These are phyloP conservation scores for Arthrinium phaeospermum DNA, from an alignment of 2,329 filamentous ascomycete species.

Conservation along the genomic window DNA sequence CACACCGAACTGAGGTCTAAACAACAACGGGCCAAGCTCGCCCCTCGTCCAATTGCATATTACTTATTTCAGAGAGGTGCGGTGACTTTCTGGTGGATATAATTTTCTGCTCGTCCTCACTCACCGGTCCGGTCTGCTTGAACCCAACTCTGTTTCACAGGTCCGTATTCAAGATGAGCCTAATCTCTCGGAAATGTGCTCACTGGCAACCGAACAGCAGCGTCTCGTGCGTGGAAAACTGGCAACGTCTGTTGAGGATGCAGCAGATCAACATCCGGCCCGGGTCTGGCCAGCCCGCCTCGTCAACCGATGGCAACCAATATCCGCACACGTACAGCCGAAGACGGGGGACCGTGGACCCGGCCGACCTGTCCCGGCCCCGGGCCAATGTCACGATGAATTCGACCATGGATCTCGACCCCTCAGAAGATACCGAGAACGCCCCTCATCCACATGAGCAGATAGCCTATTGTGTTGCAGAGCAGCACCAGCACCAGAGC, in stretches of 20 bases:
- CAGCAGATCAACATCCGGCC: background rate
- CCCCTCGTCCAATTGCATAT: background rate
- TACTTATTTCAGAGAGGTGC: background rate
- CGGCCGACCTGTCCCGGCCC: background rate
- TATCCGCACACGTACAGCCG: background rate
- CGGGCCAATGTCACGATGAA: background rate
- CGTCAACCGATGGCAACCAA: background rate
- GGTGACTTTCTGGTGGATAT: background rate
- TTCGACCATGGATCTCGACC: background rate
- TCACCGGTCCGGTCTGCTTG: background rate
- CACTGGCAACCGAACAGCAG: background rate
- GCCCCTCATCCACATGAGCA: background rate
- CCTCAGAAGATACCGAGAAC: background rate
- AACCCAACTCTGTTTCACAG: background rate
- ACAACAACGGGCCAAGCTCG: background rate
- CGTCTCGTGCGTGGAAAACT: background rate
- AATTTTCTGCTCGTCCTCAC: background rate
- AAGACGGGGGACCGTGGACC: background rate
- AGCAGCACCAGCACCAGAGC: background rate
- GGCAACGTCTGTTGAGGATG: background rate
- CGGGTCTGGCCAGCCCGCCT: background rate
- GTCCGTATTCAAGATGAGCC: background rate
- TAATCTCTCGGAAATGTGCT: background rate
- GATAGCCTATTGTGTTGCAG: background rate
- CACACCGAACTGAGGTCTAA: background rate